Evolutionary conservation across 2,329 filamentous ascomycete species (phyloP).

Genomic region (Phaeosphaeria sp.): DNA sequence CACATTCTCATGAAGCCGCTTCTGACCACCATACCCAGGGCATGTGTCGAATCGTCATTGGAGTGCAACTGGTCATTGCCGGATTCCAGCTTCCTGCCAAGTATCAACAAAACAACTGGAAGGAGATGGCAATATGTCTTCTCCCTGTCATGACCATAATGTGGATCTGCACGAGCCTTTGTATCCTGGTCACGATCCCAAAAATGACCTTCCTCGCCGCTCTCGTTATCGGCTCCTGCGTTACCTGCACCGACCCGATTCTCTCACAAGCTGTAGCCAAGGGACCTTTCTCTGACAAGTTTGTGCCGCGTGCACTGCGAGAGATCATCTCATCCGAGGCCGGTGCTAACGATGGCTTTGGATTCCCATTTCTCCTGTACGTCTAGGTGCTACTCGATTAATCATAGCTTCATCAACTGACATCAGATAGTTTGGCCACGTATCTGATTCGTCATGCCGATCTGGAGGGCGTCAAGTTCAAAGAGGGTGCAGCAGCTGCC

Average conservation of each 20-base stretch:
- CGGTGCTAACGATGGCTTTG: constrained; percentile 68
- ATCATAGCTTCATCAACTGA: neutral
- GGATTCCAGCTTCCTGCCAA: constrained; percentile 67
- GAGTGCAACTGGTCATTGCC: constrained; percentile 67
- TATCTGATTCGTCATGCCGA: constrained; percentile 64
- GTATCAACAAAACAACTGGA: constrained; percentile 59
- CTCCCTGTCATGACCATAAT: constrained; percentile 68
- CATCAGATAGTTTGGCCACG: constrained; percentile 52
- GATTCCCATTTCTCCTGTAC: constrained; percentile 63
- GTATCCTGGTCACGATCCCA: constrained; percentile 62
- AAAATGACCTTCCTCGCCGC: constrained; percentile 58
- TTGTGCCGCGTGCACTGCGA: constrained; percentile 62
- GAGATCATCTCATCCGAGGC: constrained; percentile 69
- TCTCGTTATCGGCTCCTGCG: constrained; percentile 65
- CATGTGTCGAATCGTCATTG: constrained; percentile 65
- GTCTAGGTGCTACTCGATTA: too few relatives aligned
- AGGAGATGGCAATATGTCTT: constrained; percentile 62
- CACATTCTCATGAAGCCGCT: neutral
- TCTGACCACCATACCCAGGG: constrained; percentile 37
- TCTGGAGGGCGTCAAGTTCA: constrained; percentile 26
- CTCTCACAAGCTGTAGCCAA: constrained; percentile 68
- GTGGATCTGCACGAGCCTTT: constrained; percentile 65
- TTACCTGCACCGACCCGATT: constrained; percentile 68
- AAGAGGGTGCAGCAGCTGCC: constrained; percentile 6
- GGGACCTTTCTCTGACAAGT: constrained; percentile 68